Evolutionary conservation across 208 protist species (phyloP).

Genomic region (Crithidia fasciculata): DNA sequence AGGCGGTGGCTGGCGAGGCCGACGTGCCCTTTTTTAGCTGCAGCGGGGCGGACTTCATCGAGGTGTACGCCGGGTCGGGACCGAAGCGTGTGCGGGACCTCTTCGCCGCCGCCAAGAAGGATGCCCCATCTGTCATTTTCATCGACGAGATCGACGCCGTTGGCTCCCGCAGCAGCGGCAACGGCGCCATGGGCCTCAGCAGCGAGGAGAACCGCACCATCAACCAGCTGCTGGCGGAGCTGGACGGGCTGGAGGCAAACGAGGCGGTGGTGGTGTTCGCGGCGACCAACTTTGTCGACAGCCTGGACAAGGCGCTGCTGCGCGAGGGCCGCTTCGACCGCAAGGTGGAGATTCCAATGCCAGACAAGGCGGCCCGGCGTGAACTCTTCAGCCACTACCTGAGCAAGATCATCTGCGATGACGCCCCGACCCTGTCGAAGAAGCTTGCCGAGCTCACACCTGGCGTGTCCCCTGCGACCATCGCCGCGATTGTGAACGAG

Average conservation of each 20-base stretch:
- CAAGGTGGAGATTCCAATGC: constrained; percentile 87
- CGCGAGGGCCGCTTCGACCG: constrained; percentile 98
- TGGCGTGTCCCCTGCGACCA: constrained; percentile 93
- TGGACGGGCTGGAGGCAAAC: constrained; percentile 93
- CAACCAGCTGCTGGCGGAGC: constrained; percentile 97
- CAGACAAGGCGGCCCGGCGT: constrained; percentile 68
- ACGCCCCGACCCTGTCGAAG: constrained; percentile 31
- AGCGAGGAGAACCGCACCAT: constrained; percentile 93
- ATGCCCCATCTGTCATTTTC: constrained; percentile 97
- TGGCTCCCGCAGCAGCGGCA: constrained; percentile 80
- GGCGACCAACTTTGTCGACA: constrained; percentile 96
- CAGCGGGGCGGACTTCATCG: constrained; percentile 96
- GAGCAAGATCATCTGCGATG: constrained; percentile 43
- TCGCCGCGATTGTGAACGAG: constrained; percentile 91
- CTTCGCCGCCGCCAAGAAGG: constrained; percentile 91
- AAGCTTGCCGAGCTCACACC: constrained; percentile 84
- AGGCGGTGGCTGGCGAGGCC: constrained; percentile 91
- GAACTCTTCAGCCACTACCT: constrained; percentile 86
- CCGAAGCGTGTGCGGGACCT: constrained; percentile 95
- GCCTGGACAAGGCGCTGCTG: constrained; percentile 95
- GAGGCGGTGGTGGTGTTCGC: constrained; percentile 96
- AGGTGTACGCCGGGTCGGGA: constrained; percentile 97
- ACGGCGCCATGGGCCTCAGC: constrained; percentile 73
- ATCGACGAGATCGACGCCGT: constrained; percentile 99
- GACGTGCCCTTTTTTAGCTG: constrained; percentile 96